A percentile compares a stretch with the other conserved stretches of the same genome.
phyloP scores from a whole-genome alignment of 345 rosid species.

The Bruguiera sexangula region DNA sequence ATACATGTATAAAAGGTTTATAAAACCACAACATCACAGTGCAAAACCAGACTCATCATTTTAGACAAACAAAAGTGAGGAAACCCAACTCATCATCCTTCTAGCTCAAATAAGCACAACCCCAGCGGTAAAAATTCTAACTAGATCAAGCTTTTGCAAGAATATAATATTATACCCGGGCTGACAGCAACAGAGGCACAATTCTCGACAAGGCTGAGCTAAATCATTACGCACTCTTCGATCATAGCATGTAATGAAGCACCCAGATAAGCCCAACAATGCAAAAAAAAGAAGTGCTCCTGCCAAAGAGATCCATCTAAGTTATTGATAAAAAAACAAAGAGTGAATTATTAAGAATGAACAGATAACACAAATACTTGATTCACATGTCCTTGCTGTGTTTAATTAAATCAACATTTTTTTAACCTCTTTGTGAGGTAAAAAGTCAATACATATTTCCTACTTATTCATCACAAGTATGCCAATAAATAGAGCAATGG shows the following conservation, averaged over 20 bases:
- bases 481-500: background rate
- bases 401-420: background rate
- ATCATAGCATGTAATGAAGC: slow-evolving; percentile 98
- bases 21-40: background rate
- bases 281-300: slow-evolving; percentile 95
- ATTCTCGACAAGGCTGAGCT: slow-evolving; percentile 97
- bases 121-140: background rate
- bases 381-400: no score
- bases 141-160: background rate
- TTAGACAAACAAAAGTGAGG: no score
- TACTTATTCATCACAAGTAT: background rate
- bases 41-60: background rate
- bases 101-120: background rate
- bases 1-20: background rate
- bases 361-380: background rate
- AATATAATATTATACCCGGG: slow-evolving; percentile 63
- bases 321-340: background rate
- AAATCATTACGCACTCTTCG: slow-evolving; percentile 94
- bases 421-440: background rate
- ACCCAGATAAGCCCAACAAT: slow-evolving; percentile 96
- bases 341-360: background rate
- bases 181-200: slow-evolving; percentile 97
- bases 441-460: background rate
- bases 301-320: slow-evolving; percentile 28
- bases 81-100: background rate